Base-by-base conservation (phyloP, 805 yeast genomes). In the Yamadazyma kitorensis region DNA sequence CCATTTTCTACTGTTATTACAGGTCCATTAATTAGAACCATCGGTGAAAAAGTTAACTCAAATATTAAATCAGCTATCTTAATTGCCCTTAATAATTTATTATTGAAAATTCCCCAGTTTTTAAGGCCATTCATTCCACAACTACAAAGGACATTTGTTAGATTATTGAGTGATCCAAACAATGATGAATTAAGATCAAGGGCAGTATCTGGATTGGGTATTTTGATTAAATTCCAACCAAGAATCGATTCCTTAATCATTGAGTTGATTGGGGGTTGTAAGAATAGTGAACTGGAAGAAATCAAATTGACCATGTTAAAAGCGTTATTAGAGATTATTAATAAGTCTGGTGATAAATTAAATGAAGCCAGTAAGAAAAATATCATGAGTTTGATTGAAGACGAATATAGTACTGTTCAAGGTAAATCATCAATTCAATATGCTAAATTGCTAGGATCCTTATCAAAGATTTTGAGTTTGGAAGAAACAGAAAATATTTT, bases 1-100 rank as follows among this genome's bases (percentile, higher is more conserved):
- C 86, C 96, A 21, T 86, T 81, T 61, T 96, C 94, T 15, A 91
- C 98, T 6, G 79, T 80, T 17, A 86, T 94, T 44, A 89, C 96
- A 17, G 99, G 99, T 64, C 98, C 98, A 24, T 73, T 93, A 54
- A 93, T 93, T 62, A 87, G 99, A 72, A 95, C 91, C 37, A 86
- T 91, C 54, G 98, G 99, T 53, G 99, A 93, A 61, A 80, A 96
- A 59, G 91, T 86, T 46, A 76, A 82, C 12, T 74, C 95, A 41
- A 96, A 88, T 47, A 86, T 93, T 48, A 93, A 93, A 70, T 82
- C 95, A 23, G 95, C 96, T n/a, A 91, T 94, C 47, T 70, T 93
- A 52, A 72, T 74, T 43, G 95, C 98, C 1, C 73, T 94, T 57
- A 84, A 83, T 53, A 76, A 76, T 44, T 66, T 94, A 53, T 78